These are phyloP conservation scores for Penicillium digitatum DNA, from an alignment of 2,329 filamentous ascomycete species.

Conservation along the genomic window DNA sequence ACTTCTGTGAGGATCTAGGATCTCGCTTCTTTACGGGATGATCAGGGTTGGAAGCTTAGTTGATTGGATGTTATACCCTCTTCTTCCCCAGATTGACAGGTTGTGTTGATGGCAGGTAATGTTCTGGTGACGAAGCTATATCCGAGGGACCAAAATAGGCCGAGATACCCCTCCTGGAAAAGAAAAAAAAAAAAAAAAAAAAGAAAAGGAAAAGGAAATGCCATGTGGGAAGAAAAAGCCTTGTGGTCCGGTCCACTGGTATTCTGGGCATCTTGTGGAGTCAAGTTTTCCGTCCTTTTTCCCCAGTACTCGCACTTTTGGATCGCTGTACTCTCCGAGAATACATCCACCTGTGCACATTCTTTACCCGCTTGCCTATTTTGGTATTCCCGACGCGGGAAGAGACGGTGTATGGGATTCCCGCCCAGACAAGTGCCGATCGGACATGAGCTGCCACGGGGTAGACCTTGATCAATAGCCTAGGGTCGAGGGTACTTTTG, in stretches of 20 bases:
- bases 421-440: constrained; percentile 20
- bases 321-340: constrained; percentile 3
- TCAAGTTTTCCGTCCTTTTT: not conserved
- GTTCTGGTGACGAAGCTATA: not conserved
- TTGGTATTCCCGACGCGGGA: constrained; percentile 20
- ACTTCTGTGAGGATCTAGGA: constrained; percentile 8
- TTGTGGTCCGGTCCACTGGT: constrained; percentile 6
- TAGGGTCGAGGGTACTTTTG: not conserved
- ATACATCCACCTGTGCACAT: not conserved
- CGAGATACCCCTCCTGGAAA: constrained; percentile 8
- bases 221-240: not conserved
- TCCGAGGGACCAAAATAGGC: constrained; percentile 5
- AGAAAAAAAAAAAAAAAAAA: not conserved
- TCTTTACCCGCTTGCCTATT: constrained; percentile 16
- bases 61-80: not conserved
- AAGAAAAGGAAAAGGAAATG: not conserved
- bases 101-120: not conserved
- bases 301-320: not conserved
- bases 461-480: not conserved
- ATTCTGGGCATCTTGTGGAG: not conserved
- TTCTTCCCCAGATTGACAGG: constrained; percentile 1
- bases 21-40: constrained; percentile 10
- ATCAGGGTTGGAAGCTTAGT: not conserved
- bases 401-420: constrained; percentile 15
- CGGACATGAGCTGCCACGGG: constrained; percentile 14